A percentile compares a stretch with the other conserved stretches of the same genome.
Conservation (phyloP, 768 basidiomycete species). For the Mycena indigotica region DNA sequence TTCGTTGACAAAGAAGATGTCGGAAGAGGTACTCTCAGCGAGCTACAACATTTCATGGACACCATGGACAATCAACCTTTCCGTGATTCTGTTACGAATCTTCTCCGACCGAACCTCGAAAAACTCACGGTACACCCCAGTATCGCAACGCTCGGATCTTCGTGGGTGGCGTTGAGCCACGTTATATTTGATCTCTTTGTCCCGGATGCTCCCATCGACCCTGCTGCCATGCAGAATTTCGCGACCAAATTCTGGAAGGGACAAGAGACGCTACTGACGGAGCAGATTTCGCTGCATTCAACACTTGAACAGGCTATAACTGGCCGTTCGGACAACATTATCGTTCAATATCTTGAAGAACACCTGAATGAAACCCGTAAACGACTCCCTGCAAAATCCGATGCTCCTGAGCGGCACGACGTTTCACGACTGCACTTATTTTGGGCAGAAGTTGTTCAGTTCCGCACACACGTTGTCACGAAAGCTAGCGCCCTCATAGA, state of each 20-base stretch:
- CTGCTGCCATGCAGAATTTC: constrained; percentile 64
- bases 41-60: constrained; percentile 34
- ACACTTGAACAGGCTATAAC: constrained; percentile 56
- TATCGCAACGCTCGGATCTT: constrained; percentile 31
- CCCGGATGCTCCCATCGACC: constrained; percentile 86
- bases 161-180: constrained; percentile 64
- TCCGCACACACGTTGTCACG: constrained; percentile 60
- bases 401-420: constrained; percentile 40
- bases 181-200: constrained; percentile 72
- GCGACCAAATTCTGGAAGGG: constrained; percentile 45
- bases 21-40: constrained; percentile 24
- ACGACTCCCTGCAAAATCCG: constrained; percentile 30
- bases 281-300: constrained; percentile 56
- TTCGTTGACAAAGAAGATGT: constrained; percentile 39
- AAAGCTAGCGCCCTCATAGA: constrained; percentile 54
- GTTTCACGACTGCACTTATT: constrained; percentile 58
- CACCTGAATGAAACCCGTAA: constrained; percentile 33
- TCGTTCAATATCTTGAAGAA: constrained; percentile 47
- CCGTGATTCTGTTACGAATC: constrained; percentile 33
- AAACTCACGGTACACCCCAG: constrained; percentile 17
- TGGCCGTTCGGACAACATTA: constrained; percentile 57
- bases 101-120: constrained; percentile 31
- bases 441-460: constrained; percentile 79
- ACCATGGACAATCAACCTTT: constrained; percentile 38
- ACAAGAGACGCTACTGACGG: constrained; percentile 41